Conservation (phyloP, 2,329 filamentous ascomycete genomes). For the Ascochyta fabae region DNA sequence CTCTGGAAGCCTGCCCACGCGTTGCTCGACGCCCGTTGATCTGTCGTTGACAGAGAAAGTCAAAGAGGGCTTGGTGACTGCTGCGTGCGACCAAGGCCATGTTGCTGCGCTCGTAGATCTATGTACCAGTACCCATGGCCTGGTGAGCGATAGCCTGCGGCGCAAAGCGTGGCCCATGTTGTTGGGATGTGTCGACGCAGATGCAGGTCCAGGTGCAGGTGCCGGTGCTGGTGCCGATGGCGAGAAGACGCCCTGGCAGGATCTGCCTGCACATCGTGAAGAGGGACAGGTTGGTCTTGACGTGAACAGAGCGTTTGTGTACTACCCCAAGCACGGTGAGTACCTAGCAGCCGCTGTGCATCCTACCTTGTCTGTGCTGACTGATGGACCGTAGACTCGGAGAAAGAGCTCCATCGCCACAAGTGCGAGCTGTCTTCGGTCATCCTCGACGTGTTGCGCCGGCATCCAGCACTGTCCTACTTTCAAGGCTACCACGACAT, state of each 20-base stretch:
- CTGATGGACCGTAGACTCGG: conserved; percentile 65
- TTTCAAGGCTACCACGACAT: conserved; percentile 99
- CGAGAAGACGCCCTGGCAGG: conserved; percentile 58
- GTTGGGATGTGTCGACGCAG: conserved; percentile 47
- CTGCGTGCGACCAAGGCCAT: conserved; percentile 52
- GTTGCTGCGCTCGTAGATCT: conserved; percentile 50
- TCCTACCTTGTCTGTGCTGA: conserved; percentile 13
- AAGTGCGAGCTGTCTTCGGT: conserved; percentile 80
- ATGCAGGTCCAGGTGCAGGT: conserved; percentile 17
- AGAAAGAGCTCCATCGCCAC: conserved; percentile 70
- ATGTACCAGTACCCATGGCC: conserved; percentile 53
- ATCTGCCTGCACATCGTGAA: conserved; percentile 78
- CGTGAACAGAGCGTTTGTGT: conserved; percentile 95
- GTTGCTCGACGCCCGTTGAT: conserved; percentile 23
- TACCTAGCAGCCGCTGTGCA: not conserved
- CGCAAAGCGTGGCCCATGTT: conserved; percentile 75
- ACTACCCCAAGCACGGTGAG: conserved; percentile 81
- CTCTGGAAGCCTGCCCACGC: conserved; percentile 33
- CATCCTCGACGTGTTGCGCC: conserved; percentile 80
- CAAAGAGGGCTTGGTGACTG: conserved; percentile 44
- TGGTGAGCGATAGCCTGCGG: conserved; percentile 64
- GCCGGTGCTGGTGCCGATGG: conserved; percentile 18
- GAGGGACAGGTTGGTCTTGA: conserved; percentile 92
- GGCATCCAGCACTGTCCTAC: conserved; percentile 84
- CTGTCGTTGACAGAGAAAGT: conserved; percentile 26